Evolutionary conservation across 169 alveolate genomes (phyloP).

Genomic region (Eimeria sp.): DNA sequence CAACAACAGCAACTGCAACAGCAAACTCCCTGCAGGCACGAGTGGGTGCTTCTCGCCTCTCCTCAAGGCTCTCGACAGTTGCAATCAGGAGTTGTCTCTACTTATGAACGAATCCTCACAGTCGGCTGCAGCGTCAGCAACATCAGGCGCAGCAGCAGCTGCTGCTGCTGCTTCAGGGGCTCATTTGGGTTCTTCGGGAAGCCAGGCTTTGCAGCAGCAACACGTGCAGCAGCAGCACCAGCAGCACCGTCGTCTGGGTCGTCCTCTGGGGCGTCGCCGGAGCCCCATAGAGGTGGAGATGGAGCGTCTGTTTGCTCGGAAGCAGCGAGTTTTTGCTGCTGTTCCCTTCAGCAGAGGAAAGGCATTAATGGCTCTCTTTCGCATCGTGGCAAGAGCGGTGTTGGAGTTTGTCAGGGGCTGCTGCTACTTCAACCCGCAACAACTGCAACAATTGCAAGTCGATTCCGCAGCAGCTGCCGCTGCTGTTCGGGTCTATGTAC

Average conservation of each 20-base stretch:
- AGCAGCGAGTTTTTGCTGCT: constrained; percentile 42
- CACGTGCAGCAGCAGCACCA: constrained; percentile 28
- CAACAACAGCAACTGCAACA: not conserved
- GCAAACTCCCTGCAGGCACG: not conserved
- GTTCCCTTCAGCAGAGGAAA: constrained; percentile 82
- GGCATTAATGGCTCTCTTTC: constrained; percentile 81
- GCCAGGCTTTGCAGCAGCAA: constrained; percentile 8
- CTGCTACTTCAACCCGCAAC: constrained; percentile 45
- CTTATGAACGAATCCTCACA: constrained; percentile 44
- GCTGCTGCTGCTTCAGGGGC: constrained; percentile 32
- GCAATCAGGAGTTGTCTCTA: constrained; percentile 12
- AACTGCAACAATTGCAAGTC: not conserved
- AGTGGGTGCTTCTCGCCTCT: constrained; percentile 39
- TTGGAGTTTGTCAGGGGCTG: constrained; percentile 78
- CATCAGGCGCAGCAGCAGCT: constrained; percentile 22
- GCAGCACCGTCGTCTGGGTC: constrained; percentile 70
- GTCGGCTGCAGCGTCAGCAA: constrained; percentile 24
- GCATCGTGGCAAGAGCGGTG: constrained; percentile 81
- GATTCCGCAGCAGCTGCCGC: not conserved
- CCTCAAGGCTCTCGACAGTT: constrained; percentile 32
- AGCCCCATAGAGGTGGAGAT: constrained; percentile 73
- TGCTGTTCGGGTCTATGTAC: constrained; percentile 39
- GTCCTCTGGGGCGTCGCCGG: constrained; percentile 74
- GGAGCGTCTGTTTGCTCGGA: constrained; percentile 81
- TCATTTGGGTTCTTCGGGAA: not conserved